Evolutionary conservation across 495 filamentous ascomycete genomes (phyloP), one percentile per base, ranked within the genome.

Genomic region (Penicillium flavigenum): DNA sequence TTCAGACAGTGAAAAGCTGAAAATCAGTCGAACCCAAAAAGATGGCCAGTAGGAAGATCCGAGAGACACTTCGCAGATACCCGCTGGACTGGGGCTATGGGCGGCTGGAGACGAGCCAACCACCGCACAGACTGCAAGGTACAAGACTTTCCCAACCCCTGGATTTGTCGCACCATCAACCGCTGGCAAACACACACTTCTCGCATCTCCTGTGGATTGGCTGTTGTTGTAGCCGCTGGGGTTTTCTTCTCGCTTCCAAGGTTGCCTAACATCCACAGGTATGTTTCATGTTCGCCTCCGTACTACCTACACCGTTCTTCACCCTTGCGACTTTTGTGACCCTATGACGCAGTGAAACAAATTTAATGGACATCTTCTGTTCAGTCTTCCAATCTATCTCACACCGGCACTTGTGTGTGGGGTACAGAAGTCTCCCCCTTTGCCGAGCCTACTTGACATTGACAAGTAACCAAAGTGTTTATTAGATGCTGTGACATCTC

Each of bases 61-160:
- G 51, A 54, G 16, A 34, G 55, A 45, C 34, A 38, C 52, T 34
- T 58, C 46, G 47, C 34, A 22, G 46, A 51, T 51, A 61, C 61
- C 62, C 61, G 49, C 58, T 54, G 56, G 48, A 22, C 60, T 59
- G 31, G 10, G 22, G 22, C 31, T 7, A 31, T 31, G 31, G 60
- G 59, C 63, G 64, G 58, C 64, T 63, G 51, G 51, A 22, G 48
- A 61, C 9, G 41, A 58, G 24, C 61, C 63, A 68, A 68, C 66
- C 66, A 66, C 57, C 27, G 43, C 56, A 32, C 53, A 43, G 38
- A 54, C 24, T 39, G 42, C 56, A 57, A 49, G 45, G 54, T 34
- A 49, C 54, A 29, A 47, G 6, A n/a, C 24, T 22, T 5, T 27
- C 9, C 8, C 10, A 29, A n/a, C 54, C 54, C 54, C 54, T 57